Evolutionary conservation across 2,329 filamentous ascomycete genomes (phyloP).

Genomic region (Aspergillus piperis): DNA sequence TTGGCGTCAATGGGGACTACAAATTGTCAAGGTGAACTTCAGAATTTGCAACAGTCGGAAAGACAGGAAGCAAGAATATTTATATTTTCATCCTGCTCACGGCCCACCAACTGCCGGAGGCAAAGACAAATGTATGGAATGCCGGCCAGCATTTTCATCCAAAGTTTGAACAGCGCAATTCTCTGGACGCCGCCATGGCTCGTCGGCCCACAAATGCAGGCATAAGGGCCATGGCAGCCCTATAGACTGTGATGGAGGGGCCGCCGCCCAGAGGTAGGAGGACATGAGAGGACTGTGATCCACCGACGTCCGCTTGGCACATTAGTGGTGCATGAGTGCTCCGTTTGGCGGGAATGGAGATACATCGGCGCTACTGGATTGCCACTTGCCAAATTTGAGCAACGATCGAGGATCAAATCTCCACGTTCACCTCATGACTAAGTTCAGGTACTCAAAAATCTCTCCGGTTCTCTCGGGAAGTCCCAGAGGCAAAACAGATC

Average conservation of each 20-base stretch:
- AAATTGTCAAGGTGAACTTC: not conserved
- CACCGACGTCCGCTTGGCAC: not conserved
- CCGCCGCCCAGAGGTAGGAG: not conserved
- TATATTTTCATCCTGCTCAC: not conserved
- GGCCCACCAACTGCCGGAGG: not conserved
- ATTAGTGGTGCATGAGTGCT: not conserved
- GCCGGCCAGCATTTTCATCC: not conserved
- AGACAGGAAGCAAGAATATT: not conserved
- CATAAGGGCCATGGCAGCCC: not conserved
- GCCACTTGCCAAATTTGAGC: conserved; percentile 2
- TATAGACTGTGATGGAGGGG: not conserved
- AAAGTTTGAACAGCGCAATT: not conserved
- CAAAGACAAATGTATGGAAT: not conserved
- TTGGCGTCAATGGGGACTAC: not conserved
- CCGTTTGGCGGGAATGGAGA: not conserved
- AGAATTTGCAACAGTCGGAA: not conserved
- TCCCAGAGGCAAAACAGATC: not conserved
- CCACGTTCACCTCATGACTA: not conserved
- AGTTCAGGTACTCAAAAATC: not conserved
- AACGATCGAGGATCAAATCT: not conserved
- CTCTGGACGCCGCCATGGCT: not conserved
- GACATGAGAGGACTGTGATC: not conserved
- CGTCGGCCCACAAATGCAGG: not conserved
- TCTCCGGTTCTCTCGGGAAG: not conserved
- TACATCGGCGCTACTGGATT: not conserved